phyloP scores from a whole-genome alignment of 768 basidiomycete species.

The Suillus weaverae region DNA sequence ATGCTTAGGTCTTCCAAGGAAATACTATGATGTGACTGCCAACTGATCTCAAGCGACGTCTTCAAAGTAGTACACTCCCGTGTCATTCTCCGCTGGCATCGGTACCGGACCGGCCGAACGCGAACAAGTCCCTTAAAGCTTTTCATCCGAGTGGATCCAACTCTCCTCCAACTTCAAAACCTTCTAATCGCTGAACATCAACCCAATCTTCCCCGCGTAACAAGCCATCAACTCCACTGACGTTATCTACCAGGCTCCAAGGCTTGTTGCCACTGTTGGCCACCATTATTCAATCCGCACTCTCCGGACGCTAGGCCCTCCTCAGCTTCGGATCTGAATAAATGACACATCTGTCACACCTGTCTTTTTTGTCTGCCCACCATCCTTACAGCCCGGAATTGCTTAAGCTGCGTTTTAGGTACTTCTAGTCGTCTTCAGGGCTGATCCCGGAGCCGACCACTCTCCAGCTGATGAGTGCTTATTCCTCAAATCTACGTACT shows the following conservation, averaged over 20 bases:
- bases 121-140: conserved; percentile 19
- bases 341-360: conserved; percentile 8
- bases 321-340: conserved; percentile 5
- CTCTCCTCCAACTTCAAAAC: neutral
- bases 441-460: neutral
- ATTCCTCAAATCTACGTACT: neutral
- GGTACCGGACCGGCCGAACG: conserved; percentile 22
- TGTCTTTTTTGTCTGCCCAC: conserved; percentile 4
- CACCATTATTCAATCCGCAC: neutral
- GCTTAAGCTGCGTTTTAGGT: neutral
- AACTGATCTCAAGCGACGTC: conserved; percentile 18
- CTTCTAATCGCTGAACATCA: neutral
- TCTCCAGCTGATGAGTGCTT: neutral
- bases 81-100: conserved; percentile 35
- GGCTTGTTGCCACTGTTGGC: neutral
- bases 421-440: neutral
- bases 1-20: conserved; percentile 12
- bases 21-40: conserved; percentile 25
- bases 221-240: neutral
- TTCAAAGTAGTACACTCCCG: conserved; percentile 8
- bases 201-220: neutral
- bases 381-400: neutral
- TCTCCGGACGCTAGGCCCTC: conserved; percentile 8
- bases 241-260: neutral
- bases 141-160: conserved; percentile 17